These are phyloP conservation scores for Cucurbita moschata DNA, from an alignment of 306 rosid species.

Conservation along the genomic window DNA sequence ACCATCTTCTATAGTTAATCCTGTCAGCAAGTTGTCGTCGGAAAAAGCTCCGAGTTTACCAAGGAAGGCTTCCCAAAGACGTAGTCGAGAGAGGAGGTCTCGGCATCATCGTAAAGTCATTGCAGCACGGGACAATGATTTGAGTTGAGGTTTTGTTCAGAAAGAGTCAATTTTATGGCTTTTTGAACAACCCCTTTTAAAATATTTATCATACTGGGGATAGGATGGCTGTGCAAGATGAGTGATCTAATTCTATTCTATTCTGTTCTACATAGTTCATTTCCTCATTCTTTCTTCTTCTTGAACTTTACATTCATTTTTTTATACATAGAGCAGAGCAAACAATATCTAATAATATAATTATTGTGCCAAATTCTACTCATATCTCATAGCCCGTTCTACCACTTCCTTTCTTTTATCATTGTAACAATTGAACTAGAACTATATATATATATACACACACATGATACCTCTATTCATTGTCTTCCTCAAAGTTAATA, in stretches of 20 bases:
- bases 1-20: slow-evolving; percentile 5
- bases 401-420: background rate
- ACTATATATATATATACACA: too few species aligned
- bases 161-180: background rate
- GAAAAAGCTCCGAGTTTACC: slow-evolving; percentile 19
- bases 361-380: background rate
- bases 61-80: slow-evolving; percentile 37
- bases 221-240: background rate
- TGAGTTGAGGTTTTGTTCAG: slow-evolving; percentile 30
- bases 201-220: slow-evolving; percentile 2
- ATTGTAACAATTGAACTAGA: background rate
- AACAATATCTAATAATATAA: background rate
- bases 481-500: too few species aligned
- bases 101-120: slow-evolving; percentile 62
- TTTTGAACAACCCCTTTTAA: background rate
- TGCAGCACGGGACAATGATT: slow-evolving; percentile 27
- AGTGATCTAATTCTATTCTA: slow-evolving; percentile 4
- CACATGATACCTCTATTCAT: too few species aligned
- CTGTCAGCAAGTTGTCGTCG: slow-evolving; percentile 10
- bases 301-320: slow-evolving; percentile 6
- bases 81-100: slow-evolving; percentile 51
- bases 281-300: background rate
- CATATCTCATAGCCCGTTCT: background rate
- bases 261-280: background rate
- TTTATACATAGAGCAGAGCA: background rate